Conservation (phyloP, 495 filamentous ascomycete genomes). For the Copromyces sp. region DNA sequence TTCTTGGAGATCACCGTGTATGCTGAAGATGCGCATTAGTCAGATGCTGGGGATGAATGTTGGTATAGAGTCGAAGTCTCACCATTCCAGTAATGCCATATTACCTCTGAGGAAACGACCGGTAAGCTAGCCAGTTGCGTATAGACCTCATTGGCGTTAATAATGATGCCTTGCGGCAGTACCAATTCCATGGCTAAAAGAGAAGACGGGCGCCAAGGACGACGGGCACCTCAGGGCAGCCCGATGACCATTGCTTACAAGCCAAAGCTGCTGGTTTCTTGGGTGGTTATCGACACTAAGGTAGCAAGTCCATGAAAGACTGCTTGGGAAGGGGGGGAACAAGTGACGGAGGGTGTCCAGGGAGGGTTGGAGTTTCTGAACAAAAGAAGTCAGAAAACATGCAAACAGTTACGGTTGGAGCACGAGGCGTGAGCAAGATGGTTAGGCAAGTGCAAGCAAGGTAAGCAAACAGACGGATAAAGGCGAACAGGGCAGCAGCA, state of each 20-base stretch:
- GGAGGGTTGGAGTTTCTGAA: neutral
- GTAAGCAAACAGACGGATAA: neutral
- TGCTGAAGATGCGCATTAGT: slow-evolving; percentile 24
- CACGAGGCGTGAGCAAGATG: neutral
- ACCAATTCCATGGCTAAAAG: slow-evolving; percentile 4
- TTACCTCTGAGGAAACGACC: slow-evolving; percentile 36
- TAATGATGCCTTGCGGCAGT: slow-evolving; percentile 32
- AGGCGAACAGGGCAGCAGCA: neutral
- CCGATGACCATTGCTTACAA: neutral
- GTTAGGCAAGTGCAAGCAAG: neutral
- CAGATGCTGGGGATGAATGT: neutral
- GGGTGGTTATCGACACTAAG: neutral
- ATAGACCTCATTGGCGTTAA: slow-evolving; percentile 34
- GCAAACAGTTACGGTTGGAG: neutral
- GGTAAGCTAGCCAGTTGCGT: slow-evolving; percentile 38
- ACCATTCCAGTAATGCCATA: slow-evolving; percentile 43
- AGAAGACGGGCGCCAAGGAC: neutral
- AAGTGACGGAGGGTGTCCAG: neutral
- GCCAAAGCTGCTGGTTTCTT: neutral
- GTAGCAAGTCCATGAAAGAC: neutral
- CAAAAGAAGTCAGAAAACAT: neutral
- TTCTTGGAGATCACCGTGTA: slow-evolving; percentile 42
- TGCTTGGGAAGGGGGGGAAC: neutral
- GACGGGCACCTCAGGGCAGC: neutral
- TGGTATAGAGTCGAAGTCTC: slow-evolving; percentile 6